These are phyloP conservation scores for Zea luxurians DNA, from an alignment of 176 grass and related monocot genomes.

Conservation along the genomic window DNA sequence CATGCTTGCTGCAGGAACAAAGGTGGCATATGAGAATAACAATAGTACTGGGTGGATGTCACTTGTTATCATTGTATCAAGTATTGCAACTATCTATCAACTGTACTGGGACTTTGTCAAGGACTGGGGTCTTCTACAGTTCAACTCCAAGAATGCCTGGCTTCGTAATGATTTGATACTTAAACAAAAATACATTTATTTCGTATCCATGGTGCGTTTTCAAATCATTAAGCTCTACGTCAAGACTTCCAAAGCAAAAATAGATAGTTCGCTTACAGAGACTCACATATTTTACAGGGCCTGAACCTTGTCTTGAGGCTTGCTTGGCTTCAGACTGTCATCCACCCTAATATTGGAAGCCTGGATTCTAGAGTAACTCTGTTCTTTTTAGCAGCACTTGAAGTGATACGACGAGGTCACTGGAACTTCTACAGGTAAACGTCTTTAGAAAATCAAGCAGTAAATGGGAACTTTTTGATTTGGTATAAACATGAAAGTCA, in stretches of 20 bases:
- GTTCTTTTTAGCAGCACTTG: constrained; percentile 91
- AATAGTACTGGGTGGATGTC: constrained; percentile 64
- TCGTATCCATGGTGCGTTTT: constrained; percentile 83
- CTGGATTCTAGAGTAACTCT: constrained; percentile 87
- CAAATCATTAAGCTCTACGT: constrained; percentile 22
- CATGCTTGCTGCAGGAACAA: constrained; percentile 86
- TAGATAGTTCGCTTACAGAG: constrained; percentile 44
- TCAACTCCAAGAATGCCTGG: constrained; percentile 83
- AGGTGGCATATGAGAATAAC: constrained; percentile 89
- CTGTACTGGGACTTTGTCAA: constrained; percentile 99
- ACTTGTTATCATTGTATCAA: constrained; percentile 70
- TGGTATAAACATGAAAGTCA: constrained; percentile 26
- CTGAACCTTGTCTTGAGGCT: constrained; percentile 89
- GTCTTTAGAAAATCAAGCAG: constrained; percentile 11
- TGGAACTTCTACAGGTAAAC: constrained; percentile 97
- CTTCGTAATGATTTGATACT: constrained; percentile 88
- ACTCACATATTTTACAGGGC: constrained; percentile 56
- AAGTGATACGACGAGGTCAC: constrained; percentile 89
- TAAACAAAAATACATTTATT: constrained; percentile 85
- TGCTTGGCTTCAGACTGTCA: constrained; percentile 97
- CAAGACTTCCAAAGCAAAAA: constrained; percentile 8
- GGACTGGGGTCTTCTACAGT: constrained; percentile 90
- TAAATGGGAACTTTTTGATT: constrained; percentile 19
- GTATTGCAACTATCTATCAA: constrained; percentile 84
- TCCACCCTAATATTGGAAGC: constrained; percentile 85